phyloP scores from a whole-genome alignment of 2,329 filamentous ascomycete species.

The Penicillium janthinellum region DNA sequence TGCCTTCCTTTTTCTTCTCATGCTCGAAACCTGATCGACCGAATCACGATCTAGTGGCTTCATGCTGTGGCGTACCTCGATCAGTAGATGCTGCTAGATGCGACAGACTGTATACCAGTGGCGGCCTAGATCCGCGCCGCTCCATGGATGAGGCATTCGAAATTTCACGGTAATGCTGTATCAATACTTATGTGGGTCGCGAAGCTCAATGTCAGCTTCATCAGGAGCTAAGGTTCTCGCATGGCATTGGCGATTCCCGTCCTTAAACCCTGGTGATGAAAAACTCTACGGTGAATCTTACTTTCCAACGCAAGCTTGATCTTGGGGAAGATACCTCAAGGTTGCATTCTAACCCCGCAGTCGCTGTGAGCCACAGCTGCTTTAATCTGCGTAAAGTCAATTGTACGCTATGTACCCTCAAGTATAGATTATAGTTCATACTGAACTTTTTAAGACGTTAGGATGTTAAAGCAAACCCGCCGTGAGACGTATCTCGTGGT shows the following conservation, averaged over 20 bases:
- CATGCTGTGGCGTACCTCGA: neutral
- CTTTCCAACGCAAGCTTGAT: neutral
- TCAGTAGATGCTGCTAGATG: neutral
- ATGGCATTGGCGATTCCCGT: neutral
- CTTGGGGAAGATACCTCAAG: neutral
- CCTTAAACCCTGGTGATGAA: neutral
- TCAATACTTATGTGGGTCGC: neutral
- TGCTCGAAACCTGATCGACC: too few relatives aligned
- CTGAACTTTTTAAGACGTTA: neutral
- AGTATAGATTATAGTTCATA: too few relatives aligned
- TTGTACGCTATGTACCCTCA: too few relatives aligned
- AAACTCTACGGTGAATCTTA: neutral
- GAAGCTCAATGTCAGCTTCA: neutral
- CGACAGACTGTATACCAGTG: neutral
- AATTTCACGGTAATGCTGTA: too few relatives aligned
- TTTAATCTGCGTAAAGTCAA: too few relatives aligned
- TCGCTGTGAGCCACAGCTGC: neutral
- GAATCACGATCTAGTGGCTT: neutral
- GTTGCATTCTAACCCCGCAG: neutral
- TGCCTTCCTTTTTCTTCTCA: too few relatives aligned
- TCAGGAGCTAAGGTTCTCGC: neutral
- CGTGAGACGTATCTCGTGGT: neutral
- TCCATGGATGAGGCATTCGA: neutral
- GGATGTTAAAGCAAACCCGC: neutral
- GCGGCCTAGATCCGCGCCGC: neutral